phyloP scores from a whole-genome alignment of 2,329 filamentous ascomycete species.

The Amylocarpus encephaloides region DNA sequence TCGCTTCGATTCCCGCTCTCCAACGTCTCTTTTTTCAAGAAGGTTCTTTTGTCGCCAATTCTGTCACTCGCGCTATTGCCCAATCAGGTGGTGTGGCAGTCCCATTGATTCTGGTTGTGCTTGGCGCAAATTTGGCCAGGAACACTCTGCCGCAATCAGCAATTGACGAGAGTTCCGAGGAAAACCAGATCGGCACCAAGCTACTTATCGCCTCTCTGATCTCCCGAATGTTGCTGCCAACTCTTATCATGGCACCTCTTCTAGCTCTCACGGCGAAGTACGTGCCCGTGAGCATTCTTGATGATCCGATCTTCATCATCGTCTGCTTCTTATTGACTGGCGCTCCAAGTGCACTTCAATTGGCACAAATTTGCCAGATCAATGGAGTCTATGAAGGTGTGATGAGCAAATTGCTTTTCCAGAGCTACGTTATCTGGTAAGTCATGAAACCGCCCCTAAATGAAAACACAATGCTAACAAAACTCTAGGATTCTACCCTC shows the following conservation, averaged over 20 bases:
- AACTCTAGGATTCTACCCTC: conserved; percentile 76
- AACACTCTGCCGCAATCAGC: conserved; percentile 70
- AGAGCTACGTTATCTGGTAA: conserved; percentile 93
- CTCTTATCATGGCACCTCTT: conserved; percentile 84
- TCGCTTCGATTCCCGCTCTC: conserved; percentile 78
- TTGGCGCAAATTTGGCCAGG: conserved; percentile 88
- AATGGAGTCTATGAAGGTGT: conserved; percentile 93
- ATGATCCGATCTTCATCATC: conserved; percentile 96
- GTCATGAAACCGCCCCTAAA: conserved; percentile 29
- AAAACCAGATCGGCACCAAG: conserved; percentile 61
- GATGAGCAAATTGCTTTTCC: conserved; percentile 89
- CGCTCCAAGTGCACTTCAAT: conserved; percentile 84
- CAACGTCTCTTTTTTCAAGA: conserved; percentile 83
- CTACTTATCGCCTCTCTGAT: conserved; percentile 80
- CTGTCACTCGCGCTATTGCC: conserved; percentile 77
- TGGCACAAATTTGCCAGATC: conserved; percentile 97
- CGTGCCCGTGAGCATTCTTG: conserved; percentile 85
- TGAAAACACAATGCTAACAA: conserved; percentile 5
- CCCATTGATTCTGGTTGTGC: conserved; percentile 87
- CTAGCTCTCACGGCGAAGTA: conserved; percentile 84
- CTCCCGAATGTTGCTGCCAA: conserved; percentile 88
- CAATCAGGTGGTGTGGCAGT: conserved; percentile 89
- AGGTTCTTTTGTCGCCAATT: conserved; percentile 87
- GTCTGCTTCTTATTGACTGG: conserved; percentile 96
- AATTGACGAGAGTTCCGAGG: conserved; percentile 60